phyloP scores from a whole-genome alignment of 441 rosid species.

The Adansonia gregorii region DNA sequence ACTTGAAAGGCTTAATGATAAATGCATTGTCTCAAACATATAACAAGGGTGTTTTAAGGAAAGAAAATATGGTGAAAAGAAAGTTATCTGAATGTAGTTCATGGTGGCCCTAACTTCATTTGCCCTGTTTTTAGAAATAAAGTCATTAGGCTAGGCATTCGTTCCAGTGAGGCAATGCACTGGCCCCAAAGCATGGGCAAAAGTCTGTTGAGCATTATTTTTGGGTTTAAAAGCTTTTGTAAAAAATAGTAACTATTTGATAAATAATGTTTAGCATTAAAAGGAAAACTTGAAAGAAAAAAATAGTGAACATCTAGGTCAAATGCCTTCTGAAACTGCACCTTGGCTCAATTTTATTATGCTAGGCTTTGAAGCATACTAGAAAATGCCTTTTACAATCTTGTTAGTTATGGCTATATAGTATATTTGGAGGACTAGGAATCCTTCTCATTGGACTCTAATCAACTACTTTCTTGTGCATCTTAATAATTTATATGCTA shows the following conservation, averaged over 20 bases:
- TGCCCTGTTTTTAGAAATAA: not conserved
- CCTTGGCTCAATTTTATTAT: not conserved
- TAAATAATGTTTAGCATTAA: not conserved
- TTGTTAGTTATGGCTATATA: not conserved
- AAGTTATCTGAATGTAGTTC: not conserved
- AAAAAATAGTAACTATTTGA: not conserved
- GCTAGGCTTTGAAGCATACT: not conserved
- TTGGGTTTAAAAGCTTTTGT: not conserved
- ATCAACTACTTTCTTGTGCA: not conserved
- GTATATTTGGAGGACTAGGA: not conserved
- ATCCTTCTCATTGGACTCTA: not conserved
- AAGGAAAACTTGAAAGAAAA: not conserved
- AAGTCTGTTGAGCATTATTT: not conserved
- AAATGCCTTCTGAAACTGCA: not conserved
- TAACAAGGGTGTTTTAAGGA: not conserved
- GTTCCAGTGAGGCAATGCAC: not conserved
- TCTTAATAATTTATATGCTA: not conserved
- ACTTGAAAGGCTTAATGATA: not conserved
- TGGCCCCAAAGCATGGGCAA: not conserved
- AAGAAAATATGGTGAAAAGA: conserved; percentile 2
- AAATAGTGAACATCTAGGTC: not conserved
- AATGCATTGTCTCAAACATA: not conserved
- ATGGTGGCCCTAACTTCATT: not conserved
- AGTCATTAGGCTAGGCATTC: not conserved
- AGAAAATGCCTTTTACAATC: not conserved